Base-by-base conservation (phyloP, 345 rosid species). In the Eucalyptus guilfoylei region DNA sequence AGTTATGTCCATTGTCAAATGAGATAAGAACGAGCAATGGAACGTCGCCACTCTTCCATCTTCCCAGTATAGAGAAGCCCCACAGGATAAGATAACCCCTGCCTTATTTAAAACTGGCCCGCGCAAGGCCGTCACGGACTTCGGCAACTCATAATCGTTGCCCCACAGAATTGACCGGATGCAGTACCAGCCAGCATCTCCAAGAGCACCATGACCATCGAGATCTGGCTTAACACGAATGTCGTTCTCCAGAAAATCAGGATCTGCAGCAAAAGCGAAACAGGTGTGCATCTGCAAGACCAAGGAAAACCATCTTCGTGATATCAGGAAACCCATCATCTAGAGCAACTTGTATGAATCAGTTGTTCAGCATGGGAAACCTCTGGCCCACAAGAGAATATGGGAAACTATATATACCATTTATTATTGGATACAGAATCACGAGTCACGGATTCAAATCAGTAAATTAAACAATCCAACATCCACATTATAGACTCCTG, bases 151-250 rank as follows among this genome's bases (percentile, higher is more conserved):
- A 88, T 94, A 96, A 89, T 94, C 92, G 86, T 92, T 92, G 8
- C 90, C 95, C 90, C 94, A 94, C 85, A 97, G 92, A 90, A 91
- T 90, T 47, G 96, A 91, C 90, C 96, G 91, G 88, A 95, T 91
- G 69, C 95, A 89, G 88, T 97, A 97, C 99, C 99, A 97, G 45
- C 99, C 99, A n/a, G 94, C 92, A 83, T 97, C 99, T 16, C 99
- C 99, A 3, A 97, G 96, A 12, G 97, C 94, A 40, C 99, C 99
- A 8, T 94, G 98, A 23, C 94, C 93, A 64, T 97, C 99, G 3
- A 97, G 99, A 83, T 96, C 95, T 40, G 97, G 97, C 93, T 96
- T 96, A 34, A 96, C 98, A n/a, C 97, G 95, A 55, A 95, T 94
- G 91, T 96, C 95, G 55, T 95, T 91, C 86, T 92, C 92, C 17